Conservation (phyloP, 2,329 filamentous ascomycete genomes). For the Domatiomyces globalis region DNA sequence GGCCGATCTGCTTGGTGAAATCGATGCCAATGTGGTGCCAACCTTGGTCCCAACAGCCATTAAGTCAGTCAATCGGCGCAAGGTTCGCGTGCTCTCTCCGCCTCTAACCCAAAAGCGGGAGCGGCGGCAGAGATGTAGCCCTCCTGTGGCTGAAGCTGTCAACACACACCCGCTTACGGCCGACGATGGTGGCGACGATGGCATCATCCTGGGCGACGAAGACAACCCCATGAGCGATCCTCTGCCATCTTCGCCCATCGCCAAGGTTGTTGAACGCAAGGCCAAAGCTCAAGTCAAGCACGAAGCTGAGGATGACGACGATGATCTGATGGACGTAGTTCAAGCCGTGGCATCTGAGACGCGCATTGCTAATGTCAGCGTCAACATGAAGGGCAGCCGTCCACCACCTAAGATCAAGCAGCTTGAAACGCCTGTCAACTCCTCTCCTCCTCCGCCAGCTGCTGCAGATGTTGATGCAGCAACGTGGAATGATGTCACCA, state of each 20-base stretch:
- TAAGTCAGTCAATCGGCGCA: constrained; percentile 62
- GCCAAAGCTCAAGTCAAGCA: constrained; percentile 43
- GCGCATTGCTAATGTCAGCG: constrained; percentile 43
- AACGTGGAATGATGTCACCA: constrained; percentile 77
- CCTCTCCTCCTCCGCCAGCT: constrained; percentile 50
- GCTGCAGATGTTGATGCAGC: constrained; percentile 58
- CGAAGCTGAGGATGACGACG: constrained; percentile 64
- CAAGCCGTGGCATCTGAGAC: constrained; percentile 56
- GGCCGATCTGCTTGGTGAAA: constrained; percentile 67
- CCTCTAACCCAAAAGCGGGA: constrained; percentile 42
- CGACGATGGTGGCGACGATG: constrained; percentile 38
- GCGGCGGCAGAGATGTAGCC: constrained; percentile 7
- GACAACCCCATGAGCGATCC: constrained; percentile 75
- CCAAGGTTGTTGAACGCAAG: constrained; percentile 63
- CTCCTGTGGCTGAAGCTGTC: constrained; percentile 31
- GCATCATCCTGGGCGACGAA: constrained; percentile 53
- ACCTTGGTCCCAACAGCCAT: constrained; percentile 47
- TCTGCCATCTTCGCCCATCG: constrained; percentile 72
- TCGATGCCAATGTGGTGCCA: constrained; percentile 61
- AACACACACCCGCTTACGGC: constrained; percentile 27
- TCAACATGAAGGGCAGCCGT: constrained; percentile 74
- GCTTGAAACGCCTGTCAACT: constrained; percentile 58
- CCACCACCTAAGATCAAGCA: constrained; percentile 59
- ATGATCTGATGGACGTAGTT: constrained; percentile 74
- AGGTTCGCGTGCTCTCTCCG: constrained; percentile 67